phyloP scores from a whole-genome alignment of 1,139 yeast genomes.

The Oligophagozyma castellii region DNA sequence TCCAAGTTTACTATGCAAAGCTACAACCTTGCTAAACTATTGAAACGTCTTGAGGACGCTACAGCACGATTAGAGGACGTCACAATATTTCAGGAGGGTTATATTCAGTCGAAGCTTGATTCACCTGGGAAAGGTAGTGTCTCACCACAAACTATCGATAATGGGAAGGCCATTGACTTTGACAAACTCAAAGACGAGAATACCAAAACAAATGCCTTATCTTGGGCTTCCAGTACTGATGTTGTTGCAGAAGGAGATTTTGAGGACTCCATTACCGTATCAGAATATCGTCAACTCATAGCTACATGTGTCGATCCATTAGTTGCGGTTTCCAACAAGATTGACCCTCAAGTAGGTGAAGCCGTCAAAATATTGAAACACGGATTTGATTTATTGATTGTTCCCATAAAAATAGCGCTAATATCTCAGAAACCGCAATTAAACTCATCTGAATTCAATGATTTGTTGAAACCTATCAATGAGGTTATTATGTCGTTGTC shows the following conservation, averaged over 20 bases:
- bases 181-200: too few species aligned
- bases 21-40: slow-evolving; percentile 65
- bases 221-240: background rate
- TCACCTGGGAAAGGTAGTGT: too few species aligned
- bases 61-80: slow-evolving; percentile 86
- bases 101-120: slow-evolving; percentile 19
- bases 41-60: slow-evolving; percentile 83
- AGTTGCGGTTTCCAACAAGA: slow-evolving; percentile 38
- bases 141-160: background rate
- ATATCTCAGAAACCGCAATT: slow-evolving; percentile 52
- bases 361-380: slow-evolving; percentile 40
- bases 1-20: slow-evolving; percentile 59
- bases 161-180: slow-evolving; percentile 1
- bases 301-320: slow-evolving; percentile 46
- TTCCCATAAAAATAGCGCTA: slow-evolving; percentile 46
- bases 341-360: slow-evolving; percentile 53
- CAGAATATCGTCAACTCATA: slow-evolving; percentile 43
- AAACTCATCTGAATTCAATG: slow-evolving; percentile 38
- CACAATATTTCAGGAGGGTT: slow-evolving; percentile 59
- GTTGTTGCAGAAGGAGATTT: slow-evolving; percentile 2
- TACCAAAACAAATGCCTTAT: background rate
- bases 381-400: slow-evolving; percentile 49
- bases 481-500: slow-evolving; percentile 43
- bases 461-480: slow-evolving; percentile 58
- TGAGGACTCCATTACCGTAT: slow-evolving; percentile 25